Base-by-base conservation (phyloP, 2,329 filamentous ascomycete genomes). In the Polychaeton citri region DNA sequence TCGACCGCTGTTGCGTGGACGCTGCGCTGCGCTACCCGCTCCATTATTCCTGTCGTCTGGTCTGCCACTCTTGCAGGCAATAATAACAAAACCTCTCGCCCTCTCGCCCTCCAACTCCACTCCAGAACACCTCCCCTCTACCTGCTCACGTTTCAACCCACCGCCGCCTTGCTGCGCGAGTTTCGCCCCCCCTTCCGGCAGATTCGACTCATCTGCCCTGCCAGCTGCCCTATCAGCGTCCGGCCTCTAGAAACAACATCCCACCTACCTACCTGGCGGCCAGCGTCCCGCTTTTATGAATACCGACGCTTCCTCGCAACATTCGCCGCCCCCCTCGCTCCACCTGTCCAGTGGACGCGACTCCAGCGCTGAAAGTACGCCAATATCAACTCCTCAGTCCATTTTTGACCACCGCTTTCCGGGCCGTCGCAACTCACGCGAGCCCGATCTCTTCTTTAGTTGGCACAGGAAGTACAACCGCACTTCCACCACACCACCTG, bases 281-380 rank as follows among this genome's bases (percentile, higher is more conserved):
- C 24, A 28, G 24, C 24, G 24, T 12, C 24, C 24, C 24, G 24
- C 24, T 28, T n/a, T 28, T 28, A 28, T 28, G 24, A 28, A 28
- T 28, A 28, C 24, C 37, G 32, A 38, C 33, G 32, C 44, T 43
- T 41, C 43, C 24, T 39, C 43, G 35, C 44, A 41, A 36, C 40
- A 39, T 36, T 37, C 44, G 19, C 44, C 44, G 19, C 44, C 45
- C 30, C 45, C 45, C 30, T 38, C 41, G 32, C 41, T 45, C 28
- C 40, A 46, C 38, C 39, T 28, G 20, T 33, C 43, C 24, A 40
- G 41, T 36, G 38, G 36, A 38, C 44, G 46, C 21, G 44, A 43
- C 19, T 37, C 44, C 36, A 52, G 49, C 39, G 43, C 48, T 32
- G 50, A 52, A 34, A 49, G 45, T 37, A 47, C 47, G 17, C 45